Conservation (phyloP, 164 flowering plant species). For the Magnolia kwangsiensis region DNA sequence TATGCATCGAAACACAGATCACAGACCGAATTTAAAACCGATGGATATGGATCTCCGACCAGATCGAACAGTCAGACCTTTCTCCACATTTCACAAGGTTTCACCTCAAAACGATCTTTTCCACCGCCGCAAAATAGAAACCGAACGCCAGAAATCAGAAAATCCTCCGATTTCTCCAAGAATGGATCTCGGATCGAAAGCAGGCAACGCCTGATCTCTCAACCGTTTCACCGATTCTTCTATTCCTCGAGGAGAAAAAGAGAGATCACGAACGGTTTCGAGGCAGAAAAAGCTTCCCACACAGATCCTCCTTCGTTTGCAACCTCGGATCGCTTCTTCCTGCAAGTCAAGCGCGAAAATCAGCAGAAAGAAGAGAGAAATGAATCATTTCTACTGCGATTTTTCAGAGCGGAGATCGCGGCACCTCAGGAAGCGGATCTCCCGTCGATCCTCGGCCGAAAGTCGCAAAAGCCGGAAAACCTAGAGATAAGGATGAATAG, state of each 20-base stretch:
- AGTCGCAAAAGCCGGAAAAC: not conserved
- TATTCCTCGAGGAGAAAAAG: not conserved
- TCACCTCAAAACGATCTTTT: too few species aligned
- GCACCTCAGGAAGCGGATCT: too few species aligned
- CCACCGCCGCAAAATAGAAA: conserved; percentile 1
- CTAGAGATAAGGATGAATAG: not conserved
- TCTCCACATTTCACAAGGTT: too few species aligned
- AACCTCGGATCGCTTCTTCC: not conserved
- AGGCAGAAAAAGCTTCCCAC: not conserved
- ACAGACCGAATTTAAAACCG: too few species aligned
- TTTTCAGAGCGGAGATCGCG: too few species aligned
- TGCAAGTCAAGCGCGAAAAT: not conserved
- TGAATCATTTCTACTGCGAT: not conserved
- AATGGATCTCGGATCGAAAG: too few species aligned
- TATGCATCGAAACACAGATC: too few species aligned
- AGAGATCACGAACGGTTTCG: not conserved
- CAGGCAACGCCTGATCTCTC: too few species aligned
- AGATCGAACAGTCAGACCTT: too few species aligned
- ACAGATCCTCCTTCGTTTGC: not conserved
- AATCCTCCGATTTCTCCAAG: too few species aligned
- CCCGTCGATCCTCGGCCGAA: not conserved
- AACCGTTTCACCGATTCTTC: too few species aligned
- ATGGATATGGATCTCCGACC: too few species aligned
- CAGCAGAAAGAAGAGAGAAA: not conserved
- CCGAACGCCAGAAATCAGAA: not conserved